Evolutionary conservation across 106 monocot genomes (phyloP), one percentile per base, ranked within the genome.

Genomic region (Allium sativum): DNA sequence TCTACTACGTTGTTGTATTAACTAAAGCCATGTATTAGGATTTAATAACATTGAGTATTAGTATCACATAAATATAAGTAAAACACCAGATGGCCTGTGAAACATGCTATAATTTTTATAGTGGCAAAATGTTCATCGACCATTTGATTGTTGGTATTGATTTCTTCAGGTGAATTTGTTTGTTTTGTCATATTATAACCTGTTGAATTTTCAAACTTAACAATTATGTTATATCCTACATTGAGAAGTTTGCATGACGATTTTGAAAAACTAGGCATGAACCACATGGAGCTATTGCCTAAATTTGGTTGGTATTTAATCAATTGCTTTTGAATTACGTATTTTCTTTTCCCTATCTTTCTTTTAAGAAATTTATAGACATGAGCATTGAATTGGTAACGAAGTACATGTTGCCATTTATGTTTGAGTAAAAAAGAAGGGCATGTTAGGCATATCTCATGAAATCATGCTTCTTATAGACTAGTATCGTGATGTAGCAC

Each of bases 61-160:
- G 47, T 47, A 12, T 47, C 12, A 47, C 12, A 8, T 8, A 47
- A 12, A 47, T 8, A 47, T 12, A 47, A 62, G 21, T 17, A 21
- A 62, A 59, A 57, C 72, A 82, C 83, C 79, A 83, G 62, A 76
- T 83, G 79, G 45, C 72, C 79, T 64, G 79, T 47, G 61, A 83
- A 83, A 47, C 59, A 65, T 18, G 83, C 64, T 48, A 79, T 78
- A 59, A 83, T 83, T 53, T 79, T 76, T 65, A 83, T 78, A 31
- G 83, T 76, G 1, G 79, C 83, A 8, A 72, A 48, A 17, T 83
- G 79, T 51, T 83, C 79, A 48, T 52, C 40, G 1, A 65, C 54
- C 58, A 43, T 55, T 56, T 21, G 42, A 2, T 52, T 18, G 44
- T 12, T 14, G 12, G 18, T 55, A 7, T 47, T 63, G 56, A 68